Evolutionary conservation across 148 eudicot genomes (phyloP), one percentile per base, ranked within the genome.

Genomic region (Rhododendron simsii): DNA sequence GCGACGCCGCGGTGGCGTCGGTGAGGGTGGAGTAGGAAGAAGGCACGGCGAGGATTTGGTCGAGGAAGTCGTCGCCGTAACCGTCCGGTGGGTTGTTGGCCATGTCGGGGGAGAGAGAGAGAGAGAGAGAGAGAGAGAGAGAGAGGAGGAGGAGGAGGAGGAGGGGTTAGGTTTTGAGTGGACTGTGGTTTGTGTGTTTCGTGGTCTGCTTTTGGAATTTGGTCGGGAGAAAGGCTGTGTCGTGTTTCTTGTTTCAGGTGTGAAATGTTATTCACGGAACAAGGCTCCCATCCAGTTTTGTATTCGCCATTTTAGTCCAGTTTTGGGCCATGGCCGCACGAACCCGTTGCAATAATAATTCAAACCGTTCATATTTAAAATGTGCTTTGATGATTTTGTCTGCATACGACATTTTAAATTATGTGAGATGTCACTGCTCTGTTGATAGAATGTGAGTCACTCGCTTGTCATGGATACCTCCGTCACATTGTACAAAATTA

Each of bases 11-110:
- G 53, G 90, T 73, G 23, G 84, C 86, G 71, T 87, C 89, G 23
- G 85, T 37, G 63, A 85, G 83, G 30, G 82, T 82, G 48, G 86
- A 33, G 65, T 91, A 89, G 5, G 91, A 84, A 67, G 93, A 91
- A 26, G 76, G 76, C 5, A 88, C 84, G 1, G 91, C 83, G 57
- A 91, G 91, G 41, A 91, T 90, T 80, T 91, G 92, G 57, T 91
- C 92, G 47, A 91, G 91, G 88, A 91, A 91, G 77, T 91, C 93
- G 45, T 91, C 93, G 30, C 87, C 67, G 87, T 89, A 90, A 15
- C 87, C 90, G 51, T 88, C 92, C 81, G 90, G 77, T 71, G 88
- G 89, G 85, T 90, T 87, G 14, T 84, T 59, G 44, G 91, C 86
- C 92, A 90, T 88, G 89, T 78, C 87, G 81, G 83, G 51, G 83